Percentiles rank a stretch among this genome's conserved stretches.
phyloP scores from a whole-genome alignment of 495 filamentous ascomycete genomes.

The Lasiosphaeria ovina region DNA sequence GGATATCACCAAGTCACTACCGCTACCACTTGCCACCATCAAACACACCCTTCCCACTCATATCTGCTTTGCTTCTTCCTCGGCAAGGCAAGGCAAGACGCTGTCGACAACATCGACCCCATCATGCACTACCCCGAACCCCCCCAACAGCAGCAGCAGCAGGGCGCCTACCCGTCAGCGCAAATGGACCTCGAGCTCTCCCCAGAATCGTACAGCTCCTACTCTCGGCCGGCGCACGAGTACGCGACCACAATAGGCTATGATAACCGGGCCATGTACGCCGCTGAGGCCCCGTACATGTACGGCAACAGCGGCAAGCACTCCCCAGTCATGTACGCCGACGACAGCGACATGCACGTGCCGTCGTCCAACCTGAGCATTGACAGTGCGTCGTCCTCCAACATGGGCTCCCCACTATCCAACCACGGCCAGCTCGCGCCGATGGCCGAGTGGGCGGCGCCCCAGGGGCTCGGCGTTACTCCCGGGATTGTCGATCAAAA shows the following conservation, averaged over 20 bases:
- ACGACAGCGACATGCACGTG: slow-evolving; percentile 48
- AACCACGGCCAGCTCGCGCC: slow-evolving; percentile 57
- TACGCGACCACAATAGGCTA: slow-evolving; percentile 40
- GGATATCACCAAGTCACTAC: slow-evolving; percentile 8
- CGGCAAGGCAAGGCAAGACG: background rate
- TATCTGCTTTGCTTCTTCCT: background rate
- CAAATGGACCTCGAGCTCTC: slow-evolving; percentile 44
- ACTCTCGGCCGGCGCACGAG: slow-evolving; percentile 41
- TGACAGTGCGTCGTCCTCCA: slow-evolving; percentile 76
- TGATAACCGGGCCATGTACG: slow-evolving; percentile 32
- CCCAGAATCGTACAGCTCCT: slow-evolving; percentile 37
- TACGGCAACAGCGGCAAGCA: slow-evolving; percentile 35
- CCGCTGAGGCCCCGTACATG: slow-evolving; percentile 34
- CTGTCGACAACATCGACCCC: slow-evolving; percentile 34
- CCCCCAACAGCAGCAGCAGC: slow-evolving; percentile 14
- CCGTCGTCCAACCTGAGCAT: slow-evolving; percentile 63
- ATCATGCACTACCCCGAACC: slow-evolving; percentile 46
- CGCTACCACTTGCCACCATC: background rate
- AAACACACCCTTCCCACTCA: slow-evolving; percentile 9
- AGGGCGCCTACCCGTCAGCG: slow-evolving; percentile 33
- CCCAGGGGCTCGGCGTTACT: slow-evolving; percentile 59
- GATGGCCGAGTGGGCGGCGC: slow-evolving; percentile 58
- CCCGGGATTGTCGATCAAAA: slow-evolving; percentile 67
- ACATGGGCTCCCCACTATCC: slow-evolving; percentile 77
- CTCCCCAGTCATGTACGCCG: slow-evolving; percentile 43